These are phyloP conservation scores for Saccharum hybrid DNA, from an alignment of 202 grass and related monocot species.

Conservation along the genomic window DNA sequence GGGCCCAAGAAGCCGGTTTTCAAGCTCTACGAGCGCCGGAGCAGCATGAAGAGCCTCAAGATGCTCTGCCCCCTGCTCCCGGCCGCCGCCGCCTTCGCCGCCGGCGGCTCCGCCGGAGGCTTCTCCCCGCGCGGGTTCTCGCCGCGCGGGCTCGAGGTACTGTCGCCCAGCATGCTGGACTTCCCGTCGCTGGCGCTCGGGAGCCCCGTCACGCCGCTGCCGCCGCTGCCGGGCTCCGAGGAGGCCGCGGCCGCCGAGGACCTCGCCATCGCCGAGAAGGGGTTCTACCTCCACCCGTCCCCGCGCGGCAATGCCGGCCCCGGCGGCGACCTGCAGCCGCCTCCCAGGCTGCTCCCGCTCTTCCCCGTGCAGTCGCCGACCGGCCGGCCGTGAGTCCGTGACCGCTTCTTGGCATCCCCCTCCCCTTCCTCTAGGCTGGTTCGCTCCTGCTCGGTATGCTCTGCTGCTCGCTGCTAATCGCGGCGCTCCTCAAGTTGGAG, in stretches of 20 bases:
- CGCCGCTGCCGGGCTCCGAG: constrained; percentile 56
- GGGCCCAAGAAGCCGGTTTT: constrained; percentile 85
- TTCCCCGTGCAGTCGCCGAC: constrained; percentile 75
- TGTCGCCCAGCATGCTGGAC: constrained; percentile 83
- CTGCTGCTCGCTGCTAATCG: constrained; percentile 51
- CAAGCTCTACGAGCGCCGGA: constrained; percentile 93
- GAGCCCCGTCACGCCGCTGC: constrained; percentile 91
- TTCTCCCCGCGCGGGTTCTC: constrained; percentile 62
- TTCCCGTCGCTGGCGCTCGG: constrained; percentile 78
- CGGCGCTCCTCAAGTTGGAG: constrained; percentile 34
- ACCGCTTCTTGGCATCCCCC: background rate
- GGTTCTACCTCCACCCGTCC: constrained; percentile 82
- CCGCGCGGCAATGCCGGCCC: constrained; percentile 61
- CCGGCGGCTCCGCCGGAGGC: background rate
- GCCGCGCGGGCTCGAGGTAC: constrained; percentile 62
- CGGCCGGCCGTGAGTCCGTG: constrained; percentile 30
- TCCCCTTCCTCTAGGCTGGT: background rate
- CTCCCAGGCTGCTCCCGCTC: constrained; percentile 78
- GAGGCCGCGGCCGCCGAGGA: constrained; percentile 66
- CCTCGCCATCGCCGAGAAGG: constrained; percentile 86
- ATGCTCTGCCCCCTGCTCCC: constrained; percentile 75
- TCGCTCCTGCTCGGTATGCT: constrained; percentile 44
- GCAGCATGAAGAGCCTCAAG: constrained; percentile 79
- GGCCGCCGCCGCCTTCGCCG: constrained; percentile 45
- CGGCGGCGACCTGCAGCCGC: constrained; percentile 48